Base-by-base conservation (phyloP, 2,329 filamentous ascomycete species). In the Thermothelomyces thermophilus region DNA sequence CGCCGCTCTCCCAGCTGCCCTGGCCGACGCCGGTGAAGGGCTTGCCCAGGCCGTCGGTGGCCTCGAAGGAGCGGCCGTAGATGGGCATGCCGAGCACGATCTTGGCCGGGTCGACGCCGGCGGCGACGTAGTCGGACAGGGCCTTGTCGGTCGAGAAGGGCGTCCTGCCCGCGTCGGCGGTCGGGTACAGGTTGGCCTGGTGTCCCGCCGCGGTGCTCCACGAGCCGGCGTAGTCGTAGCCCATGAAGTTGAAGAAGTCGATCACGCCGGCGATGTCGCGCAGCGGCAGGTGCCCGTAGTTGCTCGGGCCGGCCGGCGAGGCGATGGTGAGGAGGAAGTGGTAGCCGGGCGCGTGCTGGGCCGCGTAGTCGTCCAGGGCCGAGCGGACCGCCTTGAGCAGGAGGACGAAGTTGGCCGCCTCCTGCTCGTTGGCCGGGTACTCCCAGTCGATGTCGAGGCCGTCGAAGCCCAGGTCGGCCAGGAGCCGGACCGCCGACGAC, bases 41-140 rank as follows among this genome's bases (percentile, higher is more conserved):
- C 53, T 76, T 66, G 8, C 87, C 88, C 1, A 83, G 75, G 0
- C 87, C 87, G n/a, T 71, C 66, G 0, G 88, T 77, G 17, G 72
- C 66, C 41, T 73, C 68, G 61, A 91, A 93, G 0, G 82, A 72
- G 19, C 86, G 83, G 1, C 87, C 88, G 63, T 93, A 93, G 7
- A 94, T 71, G 0, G 89, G 87, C 76, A 93, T 84, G 2, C 88
- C 87, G 4, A 93, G 71, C 2, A 87, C 76, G 48, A 94, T 77
- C 65, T 91, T 91, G 46, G 66, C 63, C 0, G 79, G 62, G 0
- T 79, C 70, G 0, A 93, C 77, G 6, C 82, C 83, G 3, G 76
- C 75, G 1, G 70, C 64, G 28, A 82, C 67, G 67, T 94, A 94
- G 48, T 76, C 80, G 3, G 72, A 64, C 37, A 94, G 68, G 3